Conservation (phyloP, 371 early-diverging fungal genomes). For the Rhizopus delemar region DNA sequence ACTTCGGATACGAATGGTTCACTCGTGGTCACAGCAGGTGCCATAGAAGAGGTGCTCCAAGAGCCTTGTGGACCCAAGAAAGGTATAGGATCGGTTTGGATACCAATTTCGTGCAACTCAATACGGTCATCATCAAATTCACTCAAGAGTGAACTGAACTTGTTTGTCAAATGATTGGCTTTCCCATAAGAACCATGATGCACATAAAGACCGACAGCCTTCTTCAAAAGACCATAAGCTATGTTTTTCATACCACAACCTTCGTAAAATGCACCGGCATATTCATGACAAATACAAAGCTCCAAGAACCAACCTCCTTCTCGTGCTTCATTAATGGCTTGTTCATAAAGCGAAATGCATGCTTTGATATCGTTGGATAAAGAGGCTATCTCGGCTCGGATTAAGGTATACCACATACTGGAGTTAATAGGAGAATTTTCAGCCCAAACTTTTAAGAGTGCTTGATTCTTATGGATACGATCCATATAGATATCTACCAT, state of each 20-base stretch:
- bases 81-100: slow-evolving; percentile 49
- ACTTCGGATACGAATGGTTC: slow-evolving; percentile 37
- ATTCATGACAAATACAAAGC: slow-evolving; percentile 39
- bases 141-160: slow-evolving; percentile 27
- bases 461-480: slow-evolving; percentile 32
- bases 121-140: slow-evolving; percentile 34
- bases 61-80: slow-evolving; percentile 34
- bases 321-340: slow-evolving; percentile 42
- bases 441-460: slow-evolving; percentile 32
- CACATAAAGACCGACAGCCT: slow-evolving; percentile 34
- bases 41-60: slow-evolving; percentile 43
- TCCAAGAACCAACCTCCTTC: slow-evolving; percentile 39
- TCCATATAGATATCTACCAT: slow-evolving; percentile 18
- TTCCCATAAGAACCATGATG: slow-evolving; percentile 46
- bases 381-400: slow-evolving; percentile 39
- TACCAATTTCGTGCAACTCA: slow-evolving; percentile 34
- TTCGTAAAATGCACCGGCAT: slow-evolving; percentile 42
- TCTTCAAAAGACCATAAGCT: slow-evolving; percentile 38
- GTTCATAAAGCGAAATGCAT: slow-evolving; percentile 35
- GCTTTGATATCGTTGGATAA: slow-evolving; percentile 23
- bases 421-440: slow-evolving; percentile 32
- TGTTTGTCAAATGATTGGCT: slow-evolving; percentile 34
- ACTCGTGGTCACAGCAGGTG: slow-evolving; percentile 23
- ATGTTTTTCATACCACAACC: slow-evolving; percentile 37
- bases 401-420: slow-evolving; percentile 37